Evolutionary conservation across 2,329 filamentous ascomycete genomes (phyloP), one percentile per base, ranked within the genome.

Genomic region (Colletotrichum agaves): DNA sequence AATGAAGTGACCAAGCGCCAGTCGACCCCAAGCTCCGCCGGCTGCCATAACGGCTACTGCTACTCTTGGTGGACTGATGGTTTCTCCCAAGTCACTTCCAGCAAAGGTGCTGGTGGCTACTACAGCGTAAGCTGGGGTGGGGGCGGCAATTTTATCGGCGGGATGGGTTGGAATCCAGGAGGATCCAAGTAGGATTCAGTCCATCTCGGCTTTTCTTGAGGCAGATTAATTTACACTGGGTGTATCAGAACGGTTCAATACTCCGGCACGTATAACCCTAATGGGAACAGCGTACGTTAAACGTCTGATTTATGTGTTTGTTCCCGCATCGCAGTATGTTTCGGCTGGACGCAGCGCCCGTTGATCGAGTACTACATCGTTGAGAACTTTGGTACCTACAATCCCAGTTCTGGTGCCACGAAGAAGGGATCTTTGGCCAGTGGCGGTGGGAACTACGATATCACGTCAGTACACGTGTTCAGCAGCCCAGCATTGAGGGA

Each of bases 91-190:
- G 79, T 81, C 6, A 76, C 71, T 19, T 85, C 84, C 74, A 81
- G 73, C 64, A 85, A 85, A 72, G 78, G 78, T 3, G 72, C 72
- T 8, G 77, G 70, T 3, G 83, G 83, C 1, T 73, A 76, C 19
- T 86, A 86, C 77, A 78, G 72, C 41, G 78, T 83, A 1, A 73
- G 72, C 39, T 87, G 85, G 85, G 74, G 65, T 35, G 46, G 58
- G 4, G 78, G 73, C 37, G 84, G 84, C 47, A 86, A 88, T 77
- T 84, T 87, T 58, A 85, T 87, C 41, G 84, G 79, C 65, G 87
- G 87, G 43, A 88, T 88, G 76, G 87, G 87, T 27, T 88, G 86
- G 85, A 82, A 82, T 61, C 81, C 85, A 19, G 86, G 85, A 53
- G 78, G 74, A 66, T 75, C 78, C 23, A 79, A 83, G 65, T 68